These are phyloP conservation scores for Debaryomyces subglobosus DNA, from an alignment of 1,139 yeast species.

Conservation along the genomic window DNA sequence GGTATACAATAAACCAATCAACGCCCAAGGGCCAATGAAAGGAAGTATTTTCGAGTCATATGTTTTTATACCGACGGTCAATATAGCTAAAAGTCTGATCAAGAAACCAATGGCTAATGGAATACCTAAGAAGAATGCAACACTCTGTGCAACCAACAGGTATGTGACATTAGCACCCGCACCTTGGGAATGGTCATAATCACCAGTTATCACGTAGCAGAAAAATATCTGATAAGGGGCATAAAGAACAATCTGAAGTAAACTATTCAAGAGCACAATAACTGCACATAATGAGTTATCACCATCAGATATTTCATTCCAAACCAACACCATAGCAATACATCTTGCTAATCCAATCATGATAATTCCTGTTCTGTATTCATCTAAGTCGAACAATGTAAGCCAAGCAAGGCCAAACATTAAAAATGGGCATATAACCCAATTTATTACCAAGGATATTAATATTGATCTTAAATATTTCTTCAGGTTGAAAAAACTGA, in stretches of 20 bases:
- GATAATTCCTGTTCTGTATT: conserved; percentile 56
- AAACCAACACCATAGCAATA: conserved; percentile 66
- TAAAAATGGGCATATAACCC: conserved; percentile 60
- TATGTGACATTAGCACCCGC: conserved; percentile 29
- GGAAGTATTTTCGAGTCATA: conserved; percentile 40
- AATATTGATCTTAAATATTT: conserved; percentile 35
- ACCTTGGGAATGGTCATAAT: conserved; percentile 9
- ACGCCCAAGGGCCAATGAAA: conserved; percentile 51
- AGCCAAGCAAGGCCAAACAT: conserved; percentile 65
- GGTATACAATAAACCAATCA: conserved; percentile 56
- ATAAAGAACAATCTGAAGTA: conserved; percentile 55
- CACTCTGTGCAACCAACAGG: conserved; percentile 51
- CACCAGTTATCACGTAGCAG: conserved; percentile 41
- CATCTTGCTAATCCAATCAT: conserved; percentile 65
- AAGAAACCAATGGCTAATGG: conserved; percentile 53
- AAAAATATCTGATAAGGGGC: conserved; percentile 58
- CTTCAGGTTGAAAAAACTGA: conserved; percentile 19
- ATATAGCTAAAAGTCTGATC: conserved; percentile 36
- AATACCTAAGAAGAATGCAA: conserved; percentile 57
- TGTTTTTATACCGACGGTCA: conserved; percentile 26
- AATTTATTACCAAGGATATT: conserved; percentile 50
- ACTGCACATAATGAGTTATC: conserved; percentile 55
- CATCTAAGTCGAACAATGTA: conserved; percentile 49
- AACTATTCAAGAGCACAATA: conserved; percentile 53
- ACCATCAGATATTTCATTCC: conserved; percentile 62